A percentile compares a stretch with the other conserved stretches of the same genome.
phyloP scores from a whole-genome alignment of 495 filamentous ascomycete species.

The Astrothelium macrocarpum region DNA sequence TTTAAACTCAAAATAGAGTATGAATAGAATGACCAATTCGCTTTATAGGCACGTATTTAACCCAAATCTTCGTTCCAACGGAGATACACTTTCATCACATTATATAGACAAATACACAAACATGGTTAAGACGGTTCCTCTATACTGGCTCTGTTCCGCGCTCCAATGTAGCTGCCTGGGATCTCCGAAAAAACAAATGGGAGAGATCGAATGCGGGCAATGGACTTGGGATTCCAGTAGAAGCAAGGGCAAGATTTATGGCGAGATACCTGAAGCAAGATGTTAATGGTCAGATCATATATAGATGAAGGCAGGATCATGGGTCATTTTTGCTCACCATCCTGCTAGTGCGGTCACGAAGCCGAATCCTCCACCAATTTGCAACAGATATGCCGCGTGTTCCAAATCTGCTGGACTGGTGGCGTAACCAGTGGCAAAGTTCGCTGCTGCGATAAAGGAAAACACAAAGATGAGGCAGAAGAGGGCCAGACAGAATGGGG shows the following conservation, averaged over 20 bases:
- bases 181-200: conserved; percentile 8
- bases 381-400: conserved; percentile 13
- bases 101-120: no score
- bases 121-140: no score
- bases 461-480: conserved; percentile 23
- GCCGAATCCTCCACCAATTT: conserved; percentile 20
- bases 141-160: not conserved
- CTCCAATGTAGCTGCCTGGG: not conserved
- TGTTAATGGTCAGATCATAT: not conserved
- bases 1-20: not conserved
- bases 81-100: no score
- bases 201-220: conserved; percentile 16
- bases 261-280: conserved; percentile 10
- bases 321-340: conserved; percentile 11
- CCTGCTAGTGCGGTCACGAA: conserved; percentile 17
- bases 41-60: not conserved
- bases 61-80: no score
- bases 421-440: conserved; percentile 14
- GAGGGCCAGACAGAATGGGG: conserved; percentile 16
- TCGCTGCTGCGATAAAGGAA: conserved; percentile 21
- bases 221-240: conserved; percentile 13
- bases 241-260: conserved; percentile 11
- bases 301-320: not conserved
- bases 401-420: conserved; percentile 10
- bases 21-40: not conserved